These are phyloP conservation scores for Marvania coccoides DNA, from an alignment of 139 green algal genomes.

Conservation along the genomic window DNA sequence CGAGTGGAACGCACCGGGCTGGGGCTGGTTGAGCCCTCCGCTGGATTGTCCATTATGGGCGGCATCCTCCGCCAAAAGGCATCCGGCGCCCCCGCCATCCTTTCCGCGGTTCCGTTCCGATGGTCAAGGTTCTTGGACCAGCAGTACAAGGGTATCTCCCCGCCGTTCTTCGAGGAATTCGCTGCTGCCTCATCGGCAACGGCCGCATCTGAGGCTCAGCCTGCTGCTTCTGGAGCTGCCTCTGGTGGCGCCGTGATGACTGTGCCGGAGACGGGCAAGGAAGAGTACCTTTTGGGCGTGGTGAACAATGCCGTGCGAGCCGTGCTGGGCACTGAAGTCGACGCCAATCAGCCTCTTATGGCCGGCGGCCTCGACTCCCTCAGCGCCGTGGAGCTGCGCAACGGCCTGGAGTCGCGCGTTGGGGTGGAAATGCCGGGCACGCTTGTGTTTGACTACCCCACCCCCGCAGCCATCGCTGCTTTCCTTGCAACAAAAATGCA, in stretches of 20 bases:
- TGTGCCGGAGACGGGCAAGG: not conserved
- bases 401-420: conserved; percentile 48
- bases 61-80: conserved; percentile 11
- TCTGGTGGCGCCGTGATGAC: not conserved
- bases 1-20: conserved; percentile 68
- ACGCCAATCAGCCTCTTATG: conserved; percentile 25
- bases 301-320: conserved; percentile 16
- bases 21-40: conserved; percentile 15
- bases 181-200: not conserved
- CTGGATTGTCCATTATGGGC: conserved; percentile 21
- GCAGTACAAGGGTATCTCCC: conserved; percentile 14
- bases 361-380: conserved; percentile 61
- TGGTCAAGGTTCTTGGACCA: conserved; percentile 30
- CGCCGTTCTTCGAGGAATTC: not conserved
- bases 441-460: conserved; percentile 78
- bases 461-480: conserved; percentile 29
- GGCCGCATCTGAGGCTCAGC: not conserved
- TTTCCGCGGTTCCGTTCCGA: conserved; percentile 27
- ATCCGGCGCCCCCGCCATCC: not conserved
- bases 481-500: conserved; percentile 28
- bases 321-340: conserved; percentile 10
- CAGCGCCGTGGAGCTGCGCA: conserved; percentile 69
- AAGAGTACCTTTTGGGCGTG: conserved; percentile 8
- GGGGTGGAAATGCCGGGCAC: conserved; percentile 62
- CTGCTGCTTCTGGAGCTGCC: not conserved